Evolutionary conservation across 768 basidiomycete genomes (phyloP), one percentile per base, ranked within the genome.

Genomic region (Tulasnella sp.): DNA sequence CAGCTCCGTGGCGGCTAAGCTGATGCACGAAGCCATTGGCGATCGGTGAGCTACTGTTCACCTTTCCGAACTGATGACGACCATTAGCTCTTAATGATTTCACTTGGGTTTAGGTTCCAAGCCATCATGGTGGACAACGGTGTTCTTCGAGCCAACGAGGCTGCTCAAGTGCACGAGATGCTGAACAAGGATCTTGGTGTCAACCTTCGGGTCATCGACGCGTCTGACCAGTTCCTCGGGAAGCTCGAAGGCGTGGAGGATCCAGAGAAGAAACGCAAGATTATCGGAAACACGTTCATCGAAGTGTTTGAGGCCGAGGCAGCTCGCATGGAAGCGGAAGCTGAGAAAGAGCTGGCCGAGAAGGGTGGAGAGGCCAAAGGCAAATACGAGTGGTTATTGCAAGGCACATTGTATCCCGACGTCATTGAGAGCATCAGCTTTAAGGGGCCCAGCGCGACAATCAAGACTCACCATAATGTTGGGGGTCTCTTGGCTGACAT

Each of bases 81-180:
- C 3, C 16, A 8, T 12, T 5, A 6, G n/a, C 29, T n/a, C n/a
- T n/a, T 64, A 36, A 75, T 37, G 36, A n/a, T 62, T 42, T 7
- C 8, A 19, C 77, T 8, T 5, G 9, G 34, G 12, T 37, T 22
- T n/a, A 96, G 95, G 73, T 99, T 99, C 85, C 97, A 96, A 78
- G 97, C 95, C 11, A 97, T 98, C 82, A 95, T 98, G 95, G 97
- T 98, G 59, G 96, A 98, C 81, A 99, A 99, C 78, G 97, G 97
- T 72, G 96, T 98, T 35, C 85, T 99, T 12, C 91, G 97, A 68
- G 81, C 90, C 75, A 90, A 98, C 78, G 97, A 99, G 79, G 95
- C 89, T 11, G 78, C 86, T 69, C 94, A 97, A 80, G 97, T 99
- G 17, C 80, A 96, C 80, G 87, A 90, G 76, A 98, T 96, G 95